Evolutionary conservation across 1,284 basidiomycete species (phyloP).

Genomic region (Cryptococcus amylolentus): DNA sequence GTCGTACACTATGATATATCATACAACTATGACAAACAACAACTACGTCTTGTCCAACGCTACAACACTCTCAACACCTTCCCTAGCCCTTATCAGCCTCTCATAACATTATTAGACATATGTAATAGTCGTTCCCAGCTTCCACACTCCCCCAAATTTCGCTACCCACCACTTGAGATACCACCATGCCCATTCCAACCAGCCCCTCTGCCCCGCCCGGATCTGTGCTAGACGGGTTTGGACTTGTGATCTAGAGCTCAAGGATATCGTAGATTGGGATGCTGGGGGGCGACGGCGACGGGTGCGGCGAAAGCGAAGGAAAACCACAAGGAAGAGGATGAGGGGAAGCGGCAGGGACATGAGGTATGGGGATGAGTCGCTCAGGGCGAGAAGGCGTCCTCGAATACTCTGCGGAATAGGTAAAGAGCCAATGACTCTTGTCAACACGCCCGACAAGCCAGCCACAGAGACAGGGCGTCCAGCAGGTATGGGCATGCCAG

Average conservation of each 20-base stretch:
- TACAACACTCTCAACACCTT: too few species aligned
- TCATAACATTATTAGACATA: constrained; percentile 25
- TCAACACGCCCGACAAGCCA: neutral
- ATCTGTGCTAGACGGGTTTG: constrained; percentile 13
- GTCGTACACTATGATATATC: too few species aligned
- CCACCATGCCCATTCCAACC: constrained; percentile 28
- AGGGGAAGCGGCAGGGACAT: constrained; percentile 13
- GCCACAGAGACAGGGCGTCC: neutral
- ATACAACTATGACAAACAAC: too few species aligned
- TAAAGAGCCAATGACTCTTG: neutral
- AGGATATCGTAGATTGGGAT: neutral
- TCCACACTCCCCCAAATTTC: constrained; percentile 43
- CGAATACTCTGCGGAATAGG: neutral
- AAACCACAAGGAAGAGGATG: constrained; percentile 6
- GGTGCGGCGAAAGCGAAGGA: constrained; percentile 1
- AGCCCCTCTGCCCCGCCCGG: constrained; percentile 10
- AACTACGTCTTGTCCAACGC: too few species aligned
- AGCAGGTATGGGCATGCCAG: neutral
- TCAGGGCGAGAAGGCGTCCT: neutral
- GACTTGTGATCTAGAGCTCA: neutral
- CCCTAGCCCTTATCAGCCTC: too few species aligned
- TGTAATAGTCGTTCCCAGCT: constrained; percentile 44
- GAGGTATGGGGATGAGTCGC: constrained; percentile 2
- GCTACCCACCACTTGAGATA: constrained; percentile 40
- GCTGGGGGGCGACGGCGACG: neutral